A percentile compares a stretch with the other conserved stretches of the same genome.
These are phyloP conservation scores for Pogostemon cablin DNA, from an alignment of 257 asterid species.

Conservation along the genomic window DNA sequence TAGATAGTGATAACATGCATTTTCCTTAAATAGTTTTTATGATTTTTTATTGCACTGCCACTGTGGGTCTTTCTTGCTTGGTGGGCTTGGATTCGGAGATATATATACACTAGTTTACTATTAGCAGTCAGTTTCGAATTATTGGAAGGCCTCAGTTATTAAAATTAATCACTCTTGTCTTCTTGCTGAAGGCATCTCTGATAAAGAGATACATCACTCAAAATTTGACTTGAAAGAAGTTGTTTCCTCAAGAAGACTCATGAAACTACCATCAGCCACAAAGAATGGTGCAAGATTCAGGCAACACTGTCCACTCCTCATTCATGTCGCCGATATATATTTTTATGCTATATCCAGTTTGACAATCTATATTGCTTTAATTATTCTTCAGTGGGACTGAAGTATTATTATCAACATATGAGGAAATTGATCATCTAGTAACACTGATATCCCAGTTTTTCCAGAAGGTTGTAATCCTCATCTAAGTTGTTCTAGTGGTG, in stretches of 20 bases:
- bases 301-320: slow-evolving; percentile 42
- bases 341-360: slow-evolving; percentile 21
- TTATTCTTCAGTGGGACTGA: slow-evolving; percentile 72
- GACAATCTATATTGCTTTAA: slow-evolving; percentile 18
- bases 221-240: slow-evolving; percentile 56
- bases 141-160: neutral
- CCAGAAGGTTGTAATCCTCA: slow-evolving; percentile 61
- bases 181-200: slow-evolving; percentile 62
- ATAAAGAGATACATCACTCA: slow-evolving; percentile 57
- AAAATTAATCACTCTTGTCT: slow-evolving; percentile 29
- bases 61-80: too few species aligned
- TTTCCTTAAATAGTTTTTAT: too few species aligned
- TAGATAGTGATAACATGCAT: too few species aligned
- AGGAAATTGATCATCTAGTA: slow-evolving; percentile 47
- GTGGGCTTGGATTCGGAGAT: too few species aligned
- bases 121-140: too few species aligned
- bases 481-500: slow-evolving; percentile 21
- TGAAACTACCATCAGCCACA: slow-evolving; percentile 54
- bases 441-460: slow-evolving; percentile 49
- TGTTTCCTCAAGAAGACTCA: slow-evolving; percentile 53
- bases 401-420: slow-evolving; percentile 56
- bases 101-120: too few species aligned
- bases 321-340: slow-evolving; percentile 14
- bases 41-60: too few species aligned
- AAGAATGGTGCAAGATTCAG: slow-evolving; percentile 80